A percentile compares a stretch with the other conserved stretches of the same genome.
phyloP scores from a whole-genome alignment of 306 rosid species.

The Fagus sylvatica region DNA sequence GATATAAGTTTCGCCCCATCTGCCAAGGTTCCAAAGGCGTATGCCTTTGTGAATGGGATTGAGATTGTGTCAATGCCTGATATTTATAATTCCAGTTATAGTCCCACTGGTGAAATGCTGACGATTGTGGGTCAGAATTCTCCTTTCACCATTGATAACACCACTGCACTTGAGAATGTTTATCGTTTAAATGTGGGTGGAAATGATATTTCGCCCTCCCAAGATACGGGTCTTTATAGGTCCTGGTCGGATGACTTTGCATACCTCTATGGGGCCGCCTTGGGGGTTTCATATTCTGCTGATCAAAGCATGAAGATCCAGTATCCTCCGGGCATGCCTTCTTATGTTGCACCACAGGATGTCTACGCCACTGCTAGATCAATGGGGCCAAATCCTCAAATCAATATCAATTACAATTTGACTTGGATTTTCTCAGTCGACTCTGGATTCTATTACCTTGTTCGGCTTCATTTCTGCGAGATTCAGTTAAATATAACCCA shows the following conservation, averaged over 20 bases:
- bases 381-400: slow-evolving; percentile 56
- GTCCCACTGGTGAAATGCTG: slow-evolving; percentile 33
- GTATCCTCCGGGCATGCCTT: slow-evolving; percentile 46
- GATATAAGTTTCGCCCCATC: slow-evolving; percentile 73
- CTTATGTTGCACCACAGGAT: slow-evolving; percentile 58
- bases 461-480: slow-evolving; percentile 90
- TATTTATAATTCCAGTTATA: slow-evolving; percentile 48
- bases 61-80: slow-evolving; percentile 90
- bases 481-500: slow-evolving; percentile 33
- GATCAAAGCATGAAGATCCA: slow-evolving; percentile 36
- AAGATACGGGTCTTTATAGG: slow-evolving; percentile 81
- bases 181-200: slow-evolving; percentile 91
- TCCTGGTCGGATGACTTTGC: slow-evolving; percentile 68
- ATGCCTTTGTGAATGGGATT: slow-evolving; percentile 87
- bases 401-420: slow-evolving; percentile 72
- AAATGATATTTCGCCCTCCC: slow-evolving; percentile 66
- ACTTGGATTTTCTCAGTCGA: slow-evolving; percentile 76
- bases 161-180: slow-evolving; percentile 69
- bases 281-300: slow-evolving; percentile 55
- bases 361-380: slow-evolving; percentile 77
- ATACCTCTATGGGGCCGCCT: slow-evolving; percentile 58
- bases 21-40: slow-evolving; percentile 44
- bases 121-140: slow-evolving; percentile 47
- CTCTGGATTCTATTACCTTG: slow-evolving; percentile 73
- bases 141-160: slow-evolving; percentile 49